Percentiles rank a stretch among this genome's conserved stretches.
Conservation (phyloP, 305 asterid species). For the Solanum hybrid region DNA sequence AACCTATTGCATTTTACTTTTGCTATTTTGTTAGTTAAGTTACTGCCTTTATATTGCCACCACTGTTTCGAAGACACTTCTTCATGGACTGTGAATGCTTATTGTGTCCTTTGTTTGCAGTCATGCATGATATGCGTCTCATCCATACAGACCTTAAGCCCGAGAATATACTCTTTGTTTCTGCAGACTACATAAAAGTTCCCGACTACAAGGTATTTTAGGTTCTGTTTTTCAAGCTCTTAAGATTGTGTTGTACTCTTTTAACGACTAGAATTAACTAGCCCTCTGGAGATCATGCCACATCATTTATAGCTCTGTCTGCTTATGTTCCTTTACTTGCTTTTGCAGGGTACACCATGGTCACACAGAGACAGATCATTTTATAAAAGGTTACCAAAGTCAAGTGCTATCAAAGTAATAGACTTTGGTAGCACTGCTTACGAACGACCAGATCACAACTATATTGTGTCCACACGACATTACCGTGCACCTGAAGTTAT, state of each 20-base stretch:
- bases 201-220: slow-evolving; percentile 38
- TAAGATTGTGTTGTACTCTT: not conserved
- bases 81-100: not conserved
- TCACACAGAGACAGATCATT: slow-evolving; percentile 23
- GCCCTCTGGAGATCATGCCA: not conserved
- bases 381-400: slow-evolving; percentile 37
- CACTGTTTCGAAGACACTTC: not conserved
- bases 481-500: slow-evolving; percentile 52
- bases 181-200: slow-evolving; percentile 34
- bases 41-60: not conserved
- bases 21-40: not conserved
- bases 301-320: not conserved
- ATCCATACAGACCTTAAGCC: slow-evolving; percentile 51
- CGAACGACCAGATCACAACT: slow-evolving; percentile 38
- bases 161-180: slow-evolving; percentile 43
- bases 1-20: slow-evolving; percentile 1
- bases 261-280: not conserved
- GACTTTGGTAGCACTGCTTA: slow-evolving; percentile 48
- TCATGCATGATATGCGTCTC: slow-evolving; percentile 48
- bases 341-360: slow-evolving; percentile 31
- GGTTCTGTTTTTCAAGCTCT: not conserved
- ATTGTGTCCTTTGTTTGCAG: slow-evolving; percentile 18
- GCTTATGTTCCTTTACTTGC: not conserved
- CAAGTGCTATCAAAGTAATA: slow-evolving; percentile 42
- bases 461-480: slow-evolving; percentile 44